Conservation (phyloP, 169 alveolate species). For the Cyclospora cayetanensis region DNA sequence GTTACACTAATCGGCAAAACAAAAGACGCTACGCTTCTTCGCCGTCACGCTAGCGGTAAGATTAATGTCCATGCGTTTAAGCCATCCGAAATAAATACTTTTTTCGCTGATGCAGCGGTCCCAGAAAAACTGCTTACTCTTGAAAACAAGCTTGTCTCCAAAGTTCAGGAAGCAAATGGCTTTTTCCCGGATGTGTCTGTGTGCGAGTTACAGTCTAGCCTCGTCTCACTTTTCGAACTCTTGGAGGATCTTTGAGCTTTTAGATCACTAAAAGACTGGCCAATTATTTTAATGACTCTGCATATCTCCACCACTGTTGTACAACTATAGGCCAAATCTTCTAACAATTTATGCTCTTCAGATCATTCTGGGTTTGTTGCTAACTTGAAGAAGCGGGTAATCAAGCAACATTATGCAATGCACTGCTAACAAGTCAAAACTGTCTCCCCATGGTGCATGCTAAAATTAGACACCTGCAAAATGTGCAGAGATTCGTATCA, state of each 20-base stretch:
- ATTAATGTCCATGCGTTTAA: not conserved
- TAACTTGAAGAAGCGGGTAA: too few relatives aligned
- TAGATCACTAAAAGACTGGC: too few relatives aligned
- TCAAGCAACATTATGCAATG: too few relatives aligned
- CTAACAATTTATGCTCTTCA: too few relatives aligned
- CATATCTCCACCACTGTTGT: too few relatives aligned
- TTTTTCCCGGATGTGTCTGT: slow-evolving; percentile 69
- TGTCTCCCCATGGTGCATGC: too few relatives aligned
- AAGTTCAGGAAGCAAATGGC: slow-evolving; percentile 49
- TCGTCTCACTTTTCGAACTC: slow-evolving; percentile 57
- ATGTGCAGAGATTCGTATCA: too few relatives aligned
- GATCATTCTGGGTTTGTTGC: too few relatives aligned
- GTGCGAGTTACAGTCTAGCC: slow-evolving; percentile 69
- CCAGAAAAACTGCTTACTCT: slow-evolving; percentile 51
- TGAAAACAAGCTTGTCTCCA: slow-evolving; percentile 56
- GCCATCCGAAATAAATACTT: not conserved
- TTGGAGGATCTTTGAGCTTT: slow-evolving; percentile 58
- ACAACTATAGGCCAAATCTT: too few relatives aligned
- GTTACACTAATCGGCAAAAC: slow-evolving; percentile 64
- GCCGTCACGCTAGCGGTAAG: not conserved
- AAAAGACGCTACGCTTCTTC: slow-evolving; percentile 24
- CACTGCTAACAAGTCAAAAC: too few relatives aligned
- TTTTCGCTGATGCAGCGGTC: not conserved
- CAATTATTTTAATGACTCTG: too few relatives aligned
- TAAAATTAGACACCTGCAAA: too few relatives aligned